phyloP scores from a whole-genome alignment of 805 yeast genomes.

The Blastobotrys terrestris region DNA sequence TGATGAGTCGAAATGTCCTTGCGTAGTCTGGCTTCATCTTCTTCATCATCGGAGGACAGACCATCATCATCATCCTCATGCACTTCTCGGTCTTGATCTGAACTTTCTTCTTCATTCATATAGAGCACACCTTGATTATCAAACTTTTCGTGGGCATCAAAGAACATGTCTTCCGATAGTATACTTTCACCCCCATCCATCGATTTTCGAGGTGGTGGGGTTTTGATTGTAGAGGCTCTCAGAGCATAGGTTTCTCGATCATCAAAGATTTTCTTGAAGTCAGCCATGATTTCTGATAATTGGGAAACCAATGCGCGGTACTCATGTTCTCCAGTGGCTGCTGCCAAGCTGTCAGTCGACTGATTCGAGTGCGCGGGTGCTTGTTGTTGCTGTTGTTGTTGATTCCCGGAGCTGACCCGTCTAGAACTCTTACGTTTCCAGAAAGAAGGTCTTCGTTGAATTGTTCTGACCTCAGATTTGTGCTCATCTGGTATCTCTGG shows the following conservation, averaged over 20 bases:
- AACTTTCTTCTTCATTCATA: constrained; percentile 16
- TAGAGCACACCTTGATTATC: constrained; percentile 21
- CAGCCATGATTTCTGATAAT: background rate
- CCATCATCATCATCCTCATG: constrained; percentile 13
- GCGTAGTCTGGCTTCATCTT: constrained; percentile 2
- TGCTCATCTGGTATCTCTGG: background rate
- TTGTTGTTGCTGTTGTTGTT: constrained; percentile 11
- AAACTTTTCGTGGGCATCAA: constrained; percentile 17
- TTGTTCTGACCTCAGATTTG: background rate
- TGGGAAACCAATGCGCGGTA: background rate
- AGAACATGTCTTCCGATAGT: constrained; percentile 3
- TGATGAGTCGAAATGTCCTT: constrained; percentile 2
- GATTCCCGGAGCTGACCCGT: background rate
- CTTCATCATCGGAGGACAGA: constrained; percentile 15
- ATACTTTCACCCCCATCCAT: constrained; percentile 2
- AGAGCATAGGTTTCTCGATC: background rate
- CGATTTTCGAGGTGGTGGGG: background rate
- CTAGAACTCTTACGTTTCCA: constrained; percentile 13
- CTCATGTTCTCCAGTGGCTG: background rate
- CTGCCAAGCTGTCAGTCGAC: background rate
- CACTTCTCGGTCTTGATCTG: constrained; percentile 15
- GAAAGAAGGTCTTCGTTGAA: constrained; percentile 16
- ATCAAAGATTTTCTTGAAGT: background rate
- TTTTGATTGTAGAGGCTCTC: background rate
- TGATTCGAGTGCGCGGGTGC: constrained; percentile 1